Percentiles rank a stretch among this genome's conserved stretches.
Evolutionary conservation across 768 basidiomycete species (phyloP).

Genomic region (Gymnopilus junonius): DNA sequence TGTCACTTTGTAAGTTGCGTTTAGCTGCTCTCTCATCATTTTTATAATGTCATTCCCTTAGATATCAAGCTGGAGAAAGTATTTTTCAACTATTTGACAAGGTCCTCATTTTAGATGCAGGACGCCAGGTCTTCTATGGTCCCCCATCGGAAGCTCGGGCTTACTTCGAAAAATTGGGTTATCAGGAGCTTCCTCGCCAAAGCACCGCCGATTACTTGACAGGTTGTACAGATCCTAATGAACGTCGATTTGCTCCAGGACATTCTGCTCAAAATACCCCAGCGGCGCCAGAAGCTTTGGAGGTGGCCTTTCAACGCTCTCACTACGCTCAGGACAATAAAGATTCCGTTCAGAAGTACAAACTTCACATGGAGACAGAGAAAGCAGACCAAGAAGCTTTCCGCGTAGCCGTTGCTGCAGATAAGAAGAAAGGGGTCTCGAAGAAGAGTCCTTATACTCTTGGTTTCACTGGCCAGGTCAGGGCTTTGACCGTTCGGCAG

Average conservation of each 20-base stretch:
- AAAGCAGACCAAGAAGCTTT: slow-evolving; percentile 76
- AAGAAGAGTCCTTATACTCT: slow-evolving; percentile 85
- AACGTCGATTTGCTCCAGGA: slow-evolving; percentile 77
- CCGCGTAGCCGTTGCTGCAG: slow-evolving; percentile 71
- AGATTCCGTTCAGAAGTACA: slow-evolving; percentile 60
- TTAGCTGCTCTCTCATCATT: neutral
- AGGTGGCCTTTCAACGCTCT: slow-evolving; percentile 61
- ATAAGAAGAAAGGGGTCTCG: slow-evolving; percentile 80
- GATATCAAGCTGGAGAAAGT: slow-evolving; percentile 83
- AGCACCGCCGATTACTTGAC: slow-evolving; percentile 88
- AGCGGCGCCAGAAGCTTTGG: slow-evolving; percentile 69
- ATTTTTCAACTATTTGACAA: slow-evolving; percentile 86
- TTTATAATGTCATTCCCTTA: slow-evolving; percentile 21
- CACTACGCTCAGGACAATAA: slow-evolving; percentile 45
- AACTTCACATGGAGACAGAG: slow-evolving; percentile 57
- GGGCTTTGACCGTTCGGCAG: slow-evolving; percentile 70
- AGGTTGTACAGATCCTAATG: slow-evolving; percentile 83
- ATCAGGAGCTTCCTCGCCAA: slow-evolving; percentile 76
- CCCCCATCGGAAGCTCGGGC: slow-evolving; percentile 70
- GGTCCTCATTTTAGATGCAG: slow-evolving; percentile 81
- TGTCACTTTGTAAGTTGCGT: slow-evolving; percentile 62
- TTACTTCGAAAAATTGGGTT: slow-evolving; percentile 82
- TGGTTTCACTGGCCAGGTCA: slow-evolving; percentile 75
- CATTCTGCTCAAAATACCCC: slow-evolving; percentile 63
- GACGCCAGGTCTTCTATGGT: slow-evolving; percentile 84